Conservation (phyloP, 306 rosid species). For the Morella rubra region DNA sequence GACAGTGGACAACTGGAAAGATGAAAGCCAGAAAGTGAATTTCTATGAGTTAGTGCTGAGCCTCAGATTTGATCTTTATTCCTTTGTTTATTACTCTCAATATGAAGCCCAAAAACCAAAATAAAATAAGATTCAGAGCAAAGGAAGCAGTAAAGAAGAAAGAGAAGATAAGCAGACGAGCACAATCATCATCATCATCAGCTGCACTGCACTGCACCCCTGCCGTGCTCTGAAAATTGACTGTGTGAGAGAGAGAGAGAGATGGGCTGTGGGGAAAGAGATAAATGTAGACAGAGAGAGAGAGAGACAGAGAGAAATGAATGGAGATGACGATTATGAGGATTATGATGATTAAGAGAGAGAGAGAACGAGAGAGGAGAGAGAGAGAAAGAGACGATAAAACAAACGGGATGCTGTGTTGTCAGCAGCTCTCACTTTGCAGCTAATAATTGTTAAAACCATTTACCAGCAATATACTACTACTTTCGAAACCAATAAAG, state of each 20-base stretch:
- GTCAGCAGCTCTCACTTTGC: slow-evolving; percentile 52
- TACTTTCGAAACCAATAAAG: not conserved
- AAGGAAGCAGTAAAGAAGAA: slow-evolving; percentile 10
- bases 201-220: slow-evolving; percentile 30
- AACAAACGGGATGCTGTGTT: slow-evolving; percentile 34
- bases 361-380: slow-evolving; percentile 14
- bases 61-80: slow-evolving; percentile 38
- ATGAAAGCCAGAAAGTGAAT: slow-evolving; percentile 41
- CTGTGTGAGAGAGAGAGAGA: slow-evolving; percentile 3
- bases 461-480: slow-evolving; percentile 1
- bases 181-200: slow-evolving; percentile 28
- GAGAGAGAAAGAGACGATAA: slow-evolving; percentile 25
- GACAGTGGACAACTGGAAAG: slow-evolving; percentile 43
- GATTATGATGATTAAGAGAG: slow-evolving; percentile 42
- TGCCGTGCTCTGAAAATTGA: slow-evolving; percentile 16
- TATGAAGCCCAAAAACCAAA: slow-evolving; percentile 3
- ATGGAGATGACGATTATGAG: slow-evolving; percentile 37
- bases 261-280: slow-evolving; percentile 32
- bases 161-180: slow-evolving; percentile 9
- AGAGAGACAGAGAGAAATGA: slow-evolving; percentile 31
- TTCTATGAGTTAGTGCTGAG: slow-evolving; percentile 46
- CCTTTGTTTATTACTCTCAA: not conserved
- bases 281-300: slow-evolving; percentile 33
- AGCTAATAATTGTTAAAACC: slow-evolving; percentile 41
- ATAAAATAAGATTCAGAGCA: not conserved